A percentile compares a stretch with the other conserved stretches of the same genome.
Evolutionary conservation across 2,329 filamentous ascomycete species (phyloP).

Genomic region (Aureobasidium sp.): DNA sequence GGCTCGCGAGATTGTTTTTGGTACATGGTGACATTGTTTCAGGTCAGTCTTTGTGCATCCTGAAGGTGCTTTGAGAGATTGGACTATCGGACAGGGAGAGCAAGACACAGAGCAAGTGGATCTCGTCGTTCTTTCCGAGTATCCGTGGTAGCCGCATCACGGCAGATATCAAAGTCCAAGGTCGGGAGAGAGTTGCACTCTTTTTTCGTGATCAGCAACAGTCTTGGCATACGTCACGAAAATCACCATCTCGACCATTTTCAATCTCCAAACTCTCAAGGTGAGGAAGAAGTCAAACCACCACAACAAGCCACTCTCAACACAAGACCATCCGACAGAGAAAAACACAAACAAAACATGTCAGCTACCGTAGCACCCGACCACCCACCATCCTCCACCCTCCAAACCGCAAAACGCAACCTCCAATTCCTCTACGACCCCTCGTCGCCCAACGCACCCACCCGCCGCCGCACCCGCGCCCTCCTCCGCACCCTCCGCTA

Average conservation of each 20-base stretch:
- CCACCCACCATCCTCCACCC: background rate
- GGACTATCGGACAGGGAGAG: background rate
- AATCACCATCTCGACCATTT: background rate
- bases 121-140: background rate
- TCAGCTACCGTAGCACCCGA: background rate
- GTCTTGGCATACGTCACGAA: background rate
- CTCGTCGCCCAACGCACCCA: constrained; percentile 21
- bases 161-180: background rate
- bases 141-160: background rate
- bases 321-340: no score
- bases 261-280: background rate
- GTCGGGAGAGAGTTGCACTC: background rate
- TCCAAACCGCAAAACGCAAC: constrained; percentile 20
- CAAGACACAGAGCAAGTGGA: background rate
- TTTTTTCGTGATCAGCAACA: background rate
- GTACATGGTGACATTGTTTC: background rate
- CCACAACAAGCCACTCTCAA: no score
- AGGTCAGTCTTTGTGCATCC: no score
- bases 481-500: constrained; percentile 32
- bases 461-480: constrained; percentile 30
- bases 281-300: no score
- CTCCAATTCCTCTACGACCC: constrained; percentile 32
- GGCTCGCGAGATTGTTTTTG: background rate
- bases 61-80: background rate
- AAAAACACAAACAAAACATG: no score